Evolutionary conservation across 352 stramenopile species (phyloP).

Genomic region (Saprolegnia diclina): DNA sequence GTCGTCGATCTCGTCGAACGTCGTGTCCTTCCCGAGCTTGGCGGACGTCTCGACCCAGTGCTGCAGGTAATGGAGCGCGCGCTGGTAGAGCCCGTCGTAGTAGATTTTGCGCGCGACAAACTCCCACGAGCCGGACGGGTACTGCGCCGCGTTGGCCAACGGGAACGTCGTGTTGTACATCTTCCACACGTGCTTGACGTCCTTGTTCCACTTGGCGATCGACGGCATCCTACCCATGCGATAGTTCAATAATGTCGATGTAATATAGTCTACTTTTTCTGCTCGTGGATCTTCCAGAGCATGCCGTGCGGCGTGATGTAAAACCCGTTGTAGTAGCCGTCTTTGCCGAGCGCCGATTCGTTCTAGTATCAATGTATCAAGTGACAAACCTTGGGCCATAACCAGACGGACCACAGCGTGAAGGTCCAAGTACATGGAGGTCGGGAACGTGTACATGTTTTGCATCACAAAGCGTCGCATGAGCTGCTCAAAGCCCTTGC

Average conservation of each 20-base stretch:
- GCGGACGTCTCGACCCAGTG: slow-evolving; percentile 37
- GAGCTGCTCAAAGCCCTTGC: slow-evolving; percentile 39
- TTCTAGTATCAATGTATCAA: slow-evolving; percentile 31
- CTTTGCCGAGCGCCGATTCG: slow-evolving; percentile 38
- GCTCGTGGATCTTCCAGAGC: slow-evolving; percentile 40
- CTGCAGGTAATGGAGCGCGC: slow-evolving; percentile 35
- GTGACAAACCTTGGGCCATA: not conserved
- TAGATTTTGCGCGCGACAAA: slow-evolving; percentile 45
- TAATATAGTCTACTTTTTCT: slow-evolving; percentile 18
- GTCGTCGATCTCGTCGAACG: slow-evolving; percentile 31
- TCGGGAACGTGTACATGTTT: slow-evolving; percentile 31
- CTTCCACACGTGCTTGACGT: slow-evolving; percentile 2
- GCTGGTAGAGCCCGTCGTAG: slow-evolving; percentile 52
- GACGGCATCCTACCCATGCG: slow-evolving; percentile 21
- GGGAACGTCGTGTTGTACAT: slow-evolving; percentile 14
- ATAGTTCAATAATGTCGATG: too few species aligned
- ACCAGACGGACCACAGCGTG: slow-evolving; percentile 41
- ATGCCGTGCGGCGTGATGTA: slow-evolving; percentile 39
- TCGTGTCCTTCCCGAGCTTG: slow-evolving; percentile 28
- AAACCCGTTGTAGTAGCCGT: slow-evolving; percentile 39
- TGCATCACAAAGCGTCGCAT: slow-evolving; percentile 39
- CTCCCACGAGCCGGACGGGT: slow-evolving; percentile 44
- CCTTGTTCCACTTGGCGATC: slow-evolving; percentile 22
- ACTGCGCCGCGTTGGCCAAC: slow-evolving; percentile 17
- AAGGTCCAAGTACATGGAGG: slow-evolving; percentile 47